Evolutionary conservation across 768 basidiomycete species (phyloP), one percentile per base, ranked within the genome.

Genomic region (Cystobasidium ongulense): DNA sequence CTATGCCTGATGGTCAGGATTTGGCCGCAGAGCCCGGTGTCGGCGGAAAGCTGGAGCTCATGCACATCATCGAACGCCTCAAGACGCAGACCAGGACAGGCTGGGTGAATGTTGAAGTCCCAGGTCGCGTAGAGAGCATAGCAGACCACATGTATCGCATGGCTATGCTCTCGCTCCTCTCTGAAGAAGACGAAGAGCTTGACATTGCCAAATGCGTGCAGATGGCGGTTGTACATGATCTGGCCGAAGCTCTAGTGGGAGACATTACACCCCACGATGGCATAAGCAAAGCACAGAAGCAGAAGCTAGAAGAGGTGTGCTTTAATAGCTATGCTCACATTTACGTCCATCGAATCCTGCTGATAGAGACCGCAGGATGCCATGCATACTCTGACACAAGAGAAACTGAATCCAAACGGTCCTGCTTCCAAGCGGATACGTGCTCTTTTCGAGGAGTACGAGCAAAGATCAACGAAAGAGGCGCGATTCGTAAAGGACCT

Each of bases 1-100:
- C 21, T 4, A 50, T 50, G 46, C 46, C 46, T 50, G 46, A 11
- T 21, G 46, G 46, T 21, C 46, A 50, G 63, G 41, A 64, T 38
- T 10, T n/a, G 7, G 1, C 39, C 39, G 77, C 80, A 0, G 81
- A 88, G 1, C 83, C 90, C 74, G 78, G 76, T 13, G 83, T 85
- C 7, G 76, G 81, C 1, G 93, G 96, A 80, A 86, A 87, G 66
- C 86, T 98, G 15, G 92, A 90, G 0, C 96, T 95, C 80, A 88
- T 97, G 67, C 95, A 98, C 78, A 82, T 95, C 18, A 81, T 98
- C 0, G 92, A 95, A 81, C 84, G 87, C 76, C 83, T 98, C 38
- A 97, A 98, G 92, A 94, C 90, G 0, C 92, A 97, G 79, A 95
- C 93, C 80, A 86, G 95, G 10, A 96, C 93, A 0, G 95, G 95